These are phyloP conservation scores for Solanum microdontum DNA, from an alignment of 257 asterid genomes.

Conservation along the genomic window DNA sequence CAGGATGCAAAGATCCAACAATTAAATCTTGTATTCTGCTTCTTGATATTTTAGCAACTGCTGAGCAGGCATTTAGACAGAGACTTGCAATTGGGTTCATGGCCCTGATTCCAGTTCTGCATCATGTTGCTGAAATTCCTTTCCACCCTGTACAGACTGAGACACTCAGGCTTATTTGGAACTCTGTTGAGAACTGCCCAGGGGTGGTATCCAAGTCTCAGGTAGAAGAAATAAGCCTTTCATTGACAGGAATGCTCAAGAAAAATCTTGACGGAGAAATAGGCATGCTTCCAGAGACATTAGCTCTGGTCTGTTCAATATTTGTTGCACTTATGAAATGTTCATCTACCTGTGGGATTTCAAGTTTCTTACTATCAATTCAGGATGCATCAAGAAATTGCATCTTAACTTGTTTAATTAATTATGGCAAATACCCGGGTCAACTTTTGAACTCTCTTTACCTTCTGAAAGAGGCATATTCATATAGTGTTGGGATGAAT, in stretches of 20 bases:
- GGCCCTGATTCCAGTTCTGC: slow-evolving; percentile 64
- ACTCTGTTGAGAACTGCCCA: slow-evolving; percentile 56
- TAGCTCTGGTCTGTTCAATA: slow-evolving; percentile 61
- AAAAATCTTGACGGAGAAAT: slow-evolving; percentile 49
- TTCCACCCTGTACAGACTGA: slow-evolving; percentile 66
- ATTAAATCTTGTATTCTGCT: slow-evolving; percentile 73
- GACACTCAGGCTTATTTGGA: slow-evolving; percentile 53
- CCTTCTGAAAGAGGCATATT: slow-evolving; percentile 79
- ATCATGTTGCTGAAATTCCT: slow-evolving; percentile 69
- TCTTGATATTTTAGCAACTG: slow-evolving; percentile 68
- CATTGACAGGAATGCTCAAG: slow-evolving; percentile 56
- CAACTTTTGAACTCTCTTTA: slow-evolving; percentile 67
- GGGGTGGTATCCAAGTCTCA: slow-evolving; percentile 57
- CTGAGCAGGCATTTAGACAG: slow-evolving; percentile 54
- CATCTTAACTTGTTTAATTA: slow-evolving; percentile 37
- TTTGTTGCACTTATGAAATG: slow-evolving; percentile 65
- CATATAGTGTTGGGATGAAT: slow-evolving; percentile 30
- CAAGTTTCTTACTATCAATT: slow-evolving; percentile 39
- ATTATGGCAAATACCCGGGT: slow-evolving; percentile 28
- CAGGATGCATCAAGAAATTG: slow-evolving; percentile 47
- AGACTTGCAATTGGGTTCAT: slow-evolving; percentile 83
- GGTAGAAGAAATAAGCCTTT: slow-evolving; percentile 50
- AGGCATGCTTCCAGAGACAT: slow-evolving; percentile 74
- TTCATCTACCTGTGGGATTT: slow-evolving; percentile 50
- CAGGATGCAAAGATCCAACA: slow-evolving; percentile 68